Evolutionary conservation across 768 basidiomycete genomes (phyloP).

Genomic region (Amylocystis lapponica): DNA sequence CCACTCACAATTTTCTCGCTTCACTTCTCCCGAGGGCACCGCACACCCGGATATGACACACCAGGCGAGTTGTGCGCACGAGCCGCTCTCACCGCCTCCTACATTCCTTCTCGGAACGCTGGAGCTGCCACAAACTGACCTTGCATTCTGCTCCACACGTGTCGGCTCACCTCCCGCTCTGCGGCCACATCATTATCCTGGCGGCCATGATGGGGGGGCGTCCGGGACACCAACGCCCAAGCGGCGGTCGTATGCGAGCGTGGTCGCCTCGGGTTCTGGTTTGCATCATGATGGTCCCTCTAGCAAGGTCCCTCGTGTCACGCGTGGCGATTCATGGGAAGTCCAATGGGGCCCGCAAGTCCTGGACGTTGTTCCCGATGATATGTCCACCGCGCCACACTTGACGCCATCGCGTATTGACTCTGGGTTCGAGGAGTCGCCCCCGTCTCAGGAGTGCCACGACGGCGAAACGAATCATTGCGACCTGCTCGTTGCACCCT

Average conservation of each 20-base stretch:
- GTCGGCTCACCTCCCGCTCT: too few relatives aligned
- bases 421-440: constrained; percentile 16
- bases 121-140: constrained; percentile 9
- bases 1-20: constrained; percentile 3
- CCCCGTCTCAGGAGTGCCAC: constrained; percentile 6
- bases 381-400: constrained; percentile 3
- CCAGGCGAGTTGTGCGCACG: too few relatives aligned
- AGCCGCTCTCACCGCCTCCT: constrained; percentile 16
- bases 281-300: too few relatives aligned
- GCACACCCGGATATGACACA: background rate
- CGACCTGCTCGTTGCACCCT: constrained; percentile 2
- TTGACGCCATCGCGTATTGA: constrained; percentile 14
- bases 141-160: too few relatives aligned
- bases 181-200: too few relatives aligned
- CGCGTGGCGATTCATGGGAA: too few relatives aligned
- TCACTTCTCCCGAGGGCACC: constrained; percentile 5
- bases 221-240: too few relatives aligned
- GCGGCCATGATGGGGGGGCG: too few relatives aligned
- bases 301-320: too few relatives aligned
- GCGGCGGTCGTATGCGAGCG: too few relatives aligned
- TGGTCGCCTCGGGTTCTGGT: too few relatives aligned
- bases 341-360: too few relatives aligned
- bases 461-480: background rate
- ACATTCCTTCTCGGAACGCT: constrained; percentile 8
- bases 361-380: background rate